Conservation (phyloP, 2,329 filamentous ascomycete genomes). For the Nannizzia gypsea region DNA sequence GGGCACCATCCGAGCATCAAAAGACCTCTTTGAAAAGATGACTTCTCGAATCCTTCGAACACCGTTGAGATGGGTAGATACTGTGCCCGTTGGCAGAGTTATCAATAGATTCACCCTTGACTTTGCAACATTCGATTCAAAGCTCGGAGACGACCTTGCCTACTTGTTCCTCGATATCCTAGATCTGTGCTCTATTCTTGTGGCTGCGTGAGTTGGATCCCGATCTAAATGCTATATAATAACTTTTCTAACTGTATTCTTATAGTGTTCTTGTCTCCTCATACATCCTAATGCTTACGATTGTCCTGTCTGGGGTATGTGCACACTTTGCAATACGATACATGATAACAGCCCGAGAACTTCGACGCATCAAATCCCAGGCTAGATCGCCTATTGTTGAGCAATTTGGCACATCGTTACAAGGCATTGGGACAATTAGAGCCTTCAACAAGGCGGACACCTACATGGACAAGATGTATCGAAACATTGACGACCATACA, state of each 20-base stretch:
- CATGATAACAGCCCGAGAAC: constrained; percentile 4
- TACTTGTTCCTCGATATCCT: constrained; percentile 2
- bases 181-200: neutral
- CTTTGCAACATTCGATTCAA: constrained; percentile 65
- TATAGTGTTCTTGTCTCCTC: constrained; percentile 1
- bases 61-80: constrained; percentile 82
- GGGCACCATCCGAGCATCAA: constrained; percentile 70
- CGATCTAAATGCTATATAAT: neutral
- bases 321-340: constrained; percentile 5
- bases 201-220: neutral
- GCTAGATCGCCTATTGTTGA: constrained; percentile 3
- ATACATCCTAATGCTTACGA: neutral
- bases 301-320: neutral
- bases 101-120: constrained; percentile 91
- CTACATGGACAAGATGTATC: constrained; percentile 6
- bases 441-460: neutral
- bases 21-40: constrained; percentile 59
- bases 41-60: constrained; percentile 64
- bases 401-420: constrained; percentile 2
- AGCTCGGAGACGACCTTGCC: neutral
- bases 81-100: constrained; percentile 73
- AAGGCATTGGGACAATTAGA: constrained; percentile 3
- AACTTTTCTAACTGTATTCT: neutral
- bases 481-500: constrained; percentile 1
- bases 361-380: constrained; percentile 1